Evolutionary conservation across 1,284 basidiomycete species (phyloP).

Genomic region (Microbotryum silenes-acaulis): DNA sequence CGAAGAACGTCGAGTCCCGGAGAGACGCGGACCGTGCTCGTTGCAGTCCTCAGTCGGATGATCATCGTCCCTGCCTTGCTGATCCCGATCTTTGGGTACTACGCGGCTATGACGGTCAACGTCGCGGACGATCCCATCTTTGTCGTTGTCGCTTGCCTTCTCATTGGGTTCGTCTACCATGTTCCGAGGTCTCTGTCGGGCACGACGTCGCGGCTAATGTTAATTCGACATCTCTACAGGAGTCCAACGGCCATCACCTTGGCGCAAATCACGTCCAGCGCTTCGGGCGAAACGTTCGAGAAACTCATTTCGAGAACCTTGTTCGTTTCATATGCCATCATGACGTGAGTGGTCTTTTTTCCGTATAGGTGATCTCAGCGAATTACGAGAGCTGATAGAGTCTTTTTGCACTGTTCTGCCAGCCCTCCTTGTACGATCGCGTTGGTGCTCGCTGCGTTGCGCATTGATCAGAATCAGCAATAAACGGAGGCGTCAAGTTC

Average conservation of each 20-base stretch:
- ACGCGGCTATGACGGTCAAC: slow-evolving; percentile 29
- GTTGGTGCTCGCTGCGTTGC: slow-evolving; percentile 25
- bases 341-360: slow-evolving; percentile 25
- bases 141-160: slow-evolving; percentile 32
- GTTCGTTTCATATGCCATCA: slow-evolving; percentile 36
- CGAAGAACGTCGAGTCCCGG: neutral
- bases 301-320: slow-evolving; percentile 33
- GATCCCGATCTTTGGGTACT: slow-evolving; percentile 38
- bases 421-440: slow-evolving; percentile 24
- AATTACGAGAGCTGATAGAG: neutral
- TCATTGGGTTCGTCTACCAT: slow-evolving; percentile 28
- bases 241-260: slow-evolving; percentile 35
- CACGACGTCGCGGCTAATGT: neutral
- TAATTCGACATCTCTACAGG: slow-evolving; percentile 6
- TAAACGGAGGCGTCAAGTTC: no score
- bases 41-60: slow-evolving; percentile 39
- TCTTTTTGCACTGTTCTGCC: neutral
- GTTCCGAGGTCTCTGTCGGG: neutral
- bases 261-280: slow-evolving; percentile 31
- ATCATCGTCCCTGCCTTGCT: slow-evolving; percentile 40
- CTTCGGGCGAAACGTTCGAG: slow-evolving; percentile 19
- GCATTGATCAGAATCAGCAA: slow-evolving; percentile 11
- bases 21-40: slow-evolving; percentile 36
- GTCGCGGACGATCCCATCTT: slow-evolving; percentile 35
- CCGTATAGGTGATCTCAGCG: neutral